Base-by-base conservation (phyloP, 2,329 filamentous ascomycete genomes). In the Dactylella cylindrospora region DNA sequence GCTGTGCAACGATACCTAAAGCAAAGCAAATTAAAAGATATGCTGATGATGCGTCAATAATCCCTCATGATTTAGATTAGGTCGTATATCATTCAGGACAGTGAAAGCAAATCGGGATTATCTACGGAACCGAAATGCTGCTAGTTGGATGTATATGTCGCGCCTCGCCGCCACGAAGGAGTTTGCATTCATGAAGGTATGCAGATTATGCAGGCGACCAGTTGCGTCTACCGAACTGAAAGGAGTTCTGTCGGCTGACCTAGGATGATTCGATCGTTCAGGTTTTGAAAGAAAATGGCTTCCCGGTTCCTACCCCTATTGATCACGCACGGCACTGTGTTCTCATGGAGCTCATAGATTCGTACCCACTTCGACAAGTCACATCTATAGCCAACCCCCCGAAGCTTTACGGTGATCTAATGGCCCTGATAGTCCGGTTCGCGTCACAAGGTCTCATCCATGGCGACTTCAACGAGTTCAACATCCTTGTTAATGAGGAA, bases 391-490 rank as follows among this genome's bases (percentile, higher is more conserved):
- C 89, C 25, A 82, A 96, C 67, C 89, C 91, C 0, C 87, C 89
- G 2, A 76, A 76, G n/a, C 78, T 98, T 4, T 98, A 98, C 71
- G 84, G 84, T n/a, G 89, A 97, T 62, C 77, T 98, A 26, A 94
- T 98, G 70, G 80, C 83, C 33, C 81, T 96, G 68, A 89, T 98
- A 52, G 77, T 98, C 35, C 81, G 84, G 22, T 78, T 98, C 32
- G 91, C 93, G 4, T 83, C 83, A 64, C 84, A 90, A 67, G 93
- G 93, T 5, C 77, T 98, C 40, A 98, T 98, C 64, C 93, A 98
- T 71, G 93, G 93, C 65, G 93, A 98, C 72, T 98, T 94, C 77
- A 98, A 98, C 76, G 94, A 98, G 73, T 98, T 98, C 79, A 98
- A 98, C 73, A 91, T 98, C 66, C 77, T 98, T 26, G 84, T 98